These are phyloP conservation scores for Shiraia bambusicola DNA, from an alignment of 2,329 filamentous ascomycete genomes.

Conservation along the genomic window DNA sequence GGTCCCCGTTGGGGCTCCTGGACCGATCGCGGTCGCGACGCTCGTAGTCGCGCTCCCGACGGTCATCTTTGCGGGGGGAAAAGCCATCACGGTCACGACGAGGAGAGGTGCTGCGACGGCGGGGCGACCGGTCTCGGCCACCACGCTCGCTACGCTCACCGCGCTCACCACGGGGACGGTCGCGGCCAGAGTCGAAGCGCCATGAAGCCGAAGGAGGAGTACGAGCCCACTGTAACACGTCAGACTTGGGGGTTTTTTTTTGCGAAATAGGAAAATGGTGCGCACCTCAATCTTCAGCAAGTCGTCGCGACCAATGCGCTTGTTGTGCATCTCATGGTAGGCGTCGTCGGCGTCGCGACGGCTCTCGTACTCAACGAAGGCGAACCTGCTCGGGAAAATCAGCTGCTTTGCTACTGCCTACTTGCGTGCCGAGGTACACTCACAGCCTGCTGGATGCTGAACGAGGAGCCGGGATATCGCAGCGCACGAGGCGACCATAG, in stretches of 20 bases:
- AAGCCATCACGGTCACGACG: constrained; percentile 64
- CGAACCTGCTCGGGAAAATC: constrained; percentile 68
- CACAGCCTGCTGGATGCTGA: constrained; percentile 94
- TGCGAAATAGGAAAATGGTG: background rate
- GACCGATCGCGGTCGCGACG: constrained; percentile 74
- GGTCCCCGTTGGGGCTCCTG: constrained; percentile 60
- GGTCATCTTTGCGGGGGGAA: constrained; percentile 77
- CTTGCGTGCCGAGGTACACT: constrained; percentile 50
- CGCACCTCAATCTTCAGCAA: constrained; percentile 94
- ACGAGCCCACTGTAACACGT: constrained; percentile 79
- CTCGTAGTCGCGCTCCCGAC: constrained; percentile 65
- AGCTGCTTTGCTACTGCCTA: constrained; percentile 16
- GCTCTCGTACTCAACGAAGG: constrained; percentile 98
- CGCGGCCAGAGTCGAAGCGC: constrained; percentile 85
- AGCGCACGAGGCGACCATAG: constrained; percentile 96
- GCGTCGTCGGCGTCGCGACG: constrained; percentile 97
- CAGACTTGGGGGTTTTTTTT: constrained; percentile 3
- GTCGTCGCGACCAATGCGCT: constrained; percentile 94
- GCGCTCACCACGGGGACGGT: constrained; percentile 41
- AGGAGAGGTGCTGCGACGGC: constrained; percentile 52
- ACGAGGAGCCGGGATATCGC: constrained; percentile 94
- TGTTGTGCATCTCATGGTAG: constrained; percentile 99
- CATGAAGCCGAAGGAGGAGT: constrained; percentile 97
- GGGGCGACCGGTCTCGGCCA: constrained; percentile 58
- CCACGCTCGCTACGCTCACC: constrained; percentile 57